Evolutionary conservation across 192 early-diverging fungal genomes (phyloP), one percentile per base, ranked within the genome.

Genomic region (Coemansia sp.): DNA sequence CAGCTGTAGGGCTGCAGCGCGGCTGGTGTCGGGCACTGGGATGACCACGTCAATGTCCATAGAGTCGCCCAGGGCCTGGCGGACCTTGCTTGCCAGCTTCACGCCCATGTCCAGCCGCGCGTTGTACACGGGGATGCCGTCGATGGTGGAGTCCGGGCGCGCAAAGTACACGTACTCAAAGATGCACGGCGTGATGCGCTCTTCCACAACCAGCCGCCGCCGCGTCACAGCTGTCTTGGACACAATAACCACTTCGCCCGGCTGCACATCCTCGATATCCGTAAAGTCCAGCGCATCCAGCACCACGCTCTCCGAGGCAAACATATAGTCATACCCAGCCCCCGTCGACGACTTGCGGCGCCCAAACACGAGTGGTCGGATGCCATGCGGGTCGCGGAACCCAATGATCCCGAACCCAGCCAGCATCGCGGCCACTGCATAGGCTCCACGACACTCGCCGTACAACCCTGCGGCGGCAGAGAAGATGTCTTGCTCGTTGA

Each of bases 131-230:
- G 96, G 98, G 60, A 99, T 93, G 15, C 95, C 95, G 77, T 99
- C 96, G 69, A 99, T 96, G 65, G 98, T 96, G 29, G 94, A 95
- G 84, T 99, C 98, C 15, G 96, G 96, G 17, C 98, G 90, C 4
- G 97, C 97, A 90, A 98, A 99, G 86, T 99, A 94, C 55, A 99
- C 98, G 70, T 95, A 98, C 84, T 99, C 98, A 71, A 99, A 99
- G 77, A 99, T 95, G 84, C 96, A 98, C 29, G 96, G 98, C n/a
- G 98, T 87, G 63, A 92, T 90, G 42, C 67, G 46, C 27, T 80
- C 78, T 34, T 84, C 63, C 2, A 75, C 70, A 21, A 89, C 81
- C 70, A 94, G 68, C 31, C 89, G 86, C 27, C 91, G 87, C 50
- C 85, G 85, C 34, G 83, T 87, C 32, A 98, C 82, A 10, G 87